Evolutionary conservation across 805 yeast species (phyloP).

Genomic region (Myxozyma geophila): DNA sequence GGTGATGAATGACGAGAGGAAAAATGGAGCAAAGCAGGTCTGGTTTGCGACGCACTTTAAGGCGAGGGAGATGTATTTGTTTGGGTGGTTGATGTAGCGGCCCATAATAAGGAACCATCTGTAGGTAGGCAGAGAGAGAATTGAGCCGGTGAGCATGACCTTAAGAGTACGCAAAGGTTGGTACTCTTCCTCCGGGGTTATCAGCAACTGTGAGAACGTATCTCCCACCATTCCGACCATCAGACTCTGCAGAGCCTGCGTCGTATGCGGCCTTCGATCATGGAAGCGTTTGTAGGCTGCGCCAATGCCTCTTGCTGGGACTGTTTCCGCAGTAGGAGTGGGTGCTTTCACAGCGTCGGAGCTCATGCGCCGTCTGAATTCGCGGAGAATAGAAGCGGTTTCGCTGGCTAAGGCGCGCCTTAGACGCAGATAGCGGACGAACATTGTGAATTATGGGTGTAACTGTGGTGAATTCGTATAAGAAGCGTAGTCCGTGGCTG

Average conservation of each 20-base stretch:
- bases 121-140: constrained; percentile 30
- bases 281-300: constrained; percentile 28
- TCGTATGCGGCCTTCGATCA: constrained; percentile 29
- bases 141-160: constrained; percentile 29
- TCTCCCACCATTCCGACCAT: constrained; percentile 27
- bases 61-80: constrained; percentile 23
- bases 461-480: neutral
- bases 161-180: constrained; percentile 24
- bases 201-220: constrained; percentile 26
- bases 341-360: constrained; percentile 1
- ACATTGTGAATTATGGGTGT: neutral
- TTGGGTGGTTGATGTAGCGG: constrained; percentile 28
- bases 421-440: constrained; percentile 11
- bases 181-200: constrained; percentile 19
- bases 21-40: constrained; percentile 32
- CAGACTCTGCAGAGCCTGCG: constrained; percentile 29
- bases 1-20: constrained; percentile 30
- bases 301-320: neutral
- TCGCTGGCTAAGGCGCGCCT: constrained; percentile 10
- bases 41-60: constrained; percentile 31
- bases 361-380: constrained; percentile 6
- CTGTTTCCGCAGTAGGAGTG: neutral
- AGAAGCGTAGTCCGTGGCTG: no score
- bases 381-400: constrained; percentile 1
- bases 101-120: constrained; percentile 31